A percentile compares a stretch with the other conserved stretches of the same genome.
Conservation (phyloP, 2,329 filamentous ascomycete genomes). For the Claviceps spartinae region DNA sequence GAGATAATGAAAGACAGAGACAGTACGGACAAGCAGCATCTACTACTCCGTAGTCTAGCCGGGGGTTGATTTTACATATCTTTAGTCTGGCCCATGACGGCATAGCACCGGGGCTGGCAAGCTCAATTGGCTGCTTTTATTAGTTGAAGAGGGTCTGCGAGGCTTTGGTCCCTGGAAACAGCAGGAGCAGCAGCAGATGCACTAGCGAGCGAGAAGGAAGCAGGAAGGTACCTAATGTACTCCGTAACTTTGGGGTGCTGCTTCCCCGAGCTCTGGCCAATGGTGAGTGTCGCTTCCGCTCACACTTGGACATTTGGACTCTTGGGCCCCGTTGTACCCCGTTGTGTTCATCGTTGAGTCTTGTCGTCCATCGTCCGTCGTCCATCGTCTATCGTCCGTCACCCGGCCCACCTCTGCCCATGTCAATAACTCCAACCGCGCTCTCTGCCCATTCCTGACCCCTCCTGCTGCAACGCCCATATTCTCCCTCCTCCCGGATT, state of each 20-base stretch:
- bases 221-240: background rate
- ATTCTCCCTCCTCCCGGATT: background rate
- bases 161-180: background rate
- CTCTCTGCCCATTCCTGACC: background rate
- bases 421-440: background rate
- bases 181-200: background rate
- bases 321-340: background rate
- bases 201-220: background rate
- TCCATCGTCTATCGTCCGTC: background rate
- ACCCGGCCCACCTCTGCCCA: constrained; percentile 2
- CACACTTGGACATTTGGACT: background rate
- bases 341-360: background rate
- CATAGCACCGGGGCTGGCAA: background rate
- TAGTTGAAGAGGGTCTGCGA: background rate
- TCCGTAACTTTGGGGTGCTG: background rate
- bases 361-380: background rate
- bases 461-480: constrained; percentile 1
- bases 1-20: background rate
- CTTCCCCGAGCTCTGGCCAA: constrained; percentile 1
- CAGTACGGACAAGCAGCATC: background rate
- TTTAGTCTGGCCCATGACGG: background rate
- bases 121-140: background rate
- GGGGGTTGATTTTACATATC: background rate
- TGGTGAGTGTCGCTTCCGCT: background rate
- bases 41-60: background rate